Base-by-base conservation (phyloP, 176 grass and related monocot species). In the Alloteropsis semialata region DNA sequence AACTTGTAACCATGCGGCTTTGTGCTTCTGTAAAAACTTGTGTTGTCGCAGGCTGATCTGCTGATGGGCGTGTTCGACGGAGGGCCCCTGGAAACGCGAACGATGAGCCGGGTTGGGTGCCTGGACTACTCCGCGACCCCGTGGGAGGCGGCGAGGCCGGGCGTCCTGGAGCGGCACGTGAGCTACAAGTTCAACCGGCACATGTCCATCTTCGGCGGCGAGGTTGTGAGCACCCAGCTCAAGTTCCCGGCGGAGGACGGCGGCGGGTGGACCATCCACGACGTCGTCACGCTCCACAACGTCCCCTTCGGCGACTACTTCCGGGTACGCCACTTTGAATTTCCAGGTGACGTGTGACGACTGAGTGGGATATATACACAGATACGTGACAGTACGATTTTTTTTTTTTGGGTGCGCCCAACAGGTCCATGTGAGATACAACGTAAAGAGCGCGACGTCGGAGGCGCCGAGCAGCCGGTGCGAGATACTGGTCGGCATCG, bases 131-230 rank as follows among this genome's bases (percentile, higher is more conserved):
- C 84, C 0, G 88, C 71, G 37, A 88, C 88, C 36, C 81, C 34
- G n/a, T 97, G 95, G 95, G 88, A 82, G 66, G n/a, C 64, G 27
- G 69, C 77, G 48, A 76, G 81, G 61, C 79, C 89, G 0, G 76
- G 86, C 73, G 51, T 92, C 21, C 80, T 86, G 77, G 87, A 95
- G 81, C 89, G 96, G 43, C 91, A 74, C 15, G 75, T 89, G 48
- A 83, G 72, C 65, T 95, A 93, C 84, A 98, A 91, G 82, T 91
- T 95, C 74, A 93, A 88, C 78, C 89, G 92, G 2, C 91, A 93
- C 79, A 90, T 91, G 75, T 86, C 90, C 27, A 89, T 95, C 61
- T 93, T 95, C 73, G 90, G 90, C 13, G 89, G 96, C 19, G 96
- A 98, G 79, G 96, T 93, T 57, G 72, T 84, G 30, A 93, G 92